These are phyloP conservation scores for Lachnellula willkommii DNA, from an alignment of 2,329 filamentous ascomycete species.

Conservation along the genomic window DNA sequence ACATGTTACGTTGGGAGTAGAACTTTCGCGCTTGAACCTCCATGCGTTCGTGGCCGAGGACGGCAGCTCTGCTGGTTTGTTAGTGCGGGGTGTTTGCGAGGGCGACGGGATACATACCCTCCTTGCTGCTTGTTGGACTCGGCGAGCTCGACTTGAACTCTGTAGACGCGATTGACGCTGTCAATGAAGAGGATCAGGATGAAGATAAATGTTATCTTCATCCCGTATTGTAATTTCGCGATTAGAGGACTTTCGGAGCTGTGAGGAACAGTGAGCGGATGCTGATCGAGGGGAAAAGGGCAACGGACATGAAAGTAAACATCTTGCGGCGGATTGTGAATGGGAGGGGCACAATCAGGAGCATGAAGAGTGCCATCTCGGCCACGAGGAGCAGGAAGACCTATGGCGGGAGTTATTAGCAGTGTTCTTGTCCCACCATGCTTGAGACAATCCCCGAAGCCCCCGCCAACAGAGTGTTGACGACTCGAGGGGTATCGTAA, in stretches of 20 bases:
- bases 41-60: constrained; percentile 89
- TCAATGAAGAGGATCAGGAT: constrained; percentile 97
- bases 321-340: constrained; percentile 51
- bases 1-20: constrained; percentile 99
- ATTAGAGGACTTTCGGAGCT: constrained; percentile 46
- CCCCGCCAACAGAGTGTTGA: background rate
- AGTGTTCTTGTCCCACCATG: background rate
- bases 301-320: constrained; percentile 77
- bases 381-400: constrained; percentile 77
- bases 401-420: constrained; percentile 38
- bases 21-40: constrained; percentile 99
- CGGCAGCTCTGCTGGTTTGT: constrained; percentile 48
- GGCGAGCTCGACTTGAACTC: constrained; percentile 84
- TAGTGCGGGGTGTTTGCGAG: constrained; percentile 13
- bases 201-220: constrained; percentile 99
- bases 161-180: constrained; percentile 92
- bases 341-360: constrained; percentile 79
- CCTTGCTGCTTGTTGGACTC: constrained; percentile 58
- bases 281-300: constrained; percentile 29
- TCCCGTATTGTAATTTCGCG: constrained; percentile 91
- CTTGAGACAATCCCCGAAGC: background rate
- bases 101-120: constrained; percentile 20
- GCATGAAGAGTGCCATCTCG: constrained; percentile 77
- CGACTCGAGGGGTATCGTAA: background rate
- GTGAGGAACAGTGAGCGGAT: constrained; percentile 15